Evolutionary conservation across 106 monocot species (phyloP), one percentile per base, ranked within the genome.

Genomic region (Gastrodia elata): DNA sequence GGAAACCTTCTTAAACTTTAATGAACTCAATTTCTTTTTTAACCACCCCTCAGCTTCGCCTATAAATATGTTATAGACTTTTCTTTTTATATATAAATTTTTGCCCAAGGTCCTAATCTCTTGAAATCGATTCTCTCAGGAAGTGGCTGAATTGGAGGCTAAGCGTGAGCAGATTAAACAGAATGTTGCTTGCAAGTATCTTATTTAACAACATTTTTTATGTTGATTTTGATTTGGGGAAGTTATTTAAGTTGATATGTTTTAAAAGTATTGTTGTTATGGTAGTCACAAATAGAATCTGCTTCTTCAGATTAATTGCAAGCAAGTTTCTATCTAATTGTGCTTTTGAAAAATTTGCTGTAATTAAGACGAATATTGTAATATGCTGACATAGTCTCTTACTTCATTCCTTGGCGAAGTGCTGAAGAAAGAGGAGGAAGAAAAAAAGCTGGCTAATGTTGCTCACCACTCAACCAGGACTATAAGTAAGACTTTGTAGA

Each of bases 351-450:
- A 32, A 26, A 32, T 8, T 61, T 11, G 32, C 26, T 61, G 61
- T 61, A 27, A 61, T 32, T 61, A 14, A 61, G 22, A 32, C 24
- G 25, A 28, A 59, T 9, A 11, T 61, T 30, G 10, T 32, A 61
- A 32, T 32, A 32, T n/a, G 2, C 13, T 37, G 67, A 18, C 67
- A 38, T 37, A 35, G 20, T 75, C 15, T 43, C 68, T 40, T 52
- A 52, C 64, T 55, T 65, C 48, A 61, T 71, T 75, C 73, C 10
- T 52, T 83, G 20, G 28, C 55, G 16, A 73, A 94, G 94, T 84
- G 68, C 39, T 91, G 68, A 91, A 90, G 80, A 89, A 90, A 84
- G 89, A 95, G 76, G 89, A 91, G 70, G 91, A 91, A 76, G 89
- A 92, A 83, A 90, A 71, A 73, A 89, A 82, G 39, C 43, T 77